Base-by-base conservation (phyloP, 192 early-diverging fungal species). In the Lobosporangium transversale region DNA sequence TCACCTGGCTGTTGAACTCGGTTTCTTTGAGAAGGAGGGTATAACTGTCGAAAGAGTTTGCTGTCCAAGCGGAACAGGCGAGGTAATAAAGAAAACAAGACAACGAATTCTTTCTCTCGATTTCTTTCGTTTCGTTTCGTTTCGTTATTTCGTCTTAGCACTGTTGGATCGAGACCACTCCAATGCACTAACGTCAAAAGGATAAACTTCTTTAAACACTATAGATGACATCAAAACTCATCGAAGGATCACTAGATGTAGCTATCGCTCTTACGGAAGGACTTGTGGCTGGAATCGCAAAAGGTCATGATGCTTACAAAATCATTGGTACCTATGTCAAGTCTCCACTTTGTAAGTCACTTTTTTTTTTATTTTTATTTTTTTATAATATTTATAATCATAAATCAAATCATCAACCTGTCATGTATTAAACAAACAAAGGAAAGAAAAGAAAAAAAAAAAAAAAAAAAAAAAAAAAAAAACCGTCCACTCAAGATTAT, bases 191-290 rank as follows among this genome's bases (percentile, higher is more conserved):
- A n/a, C n/a, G n/a, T n/a, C n/a, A n/a, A n/a, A n/a, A n/a, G n/a
- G n/a, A n/a, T n/a, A n/a, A n/a, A n/a, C n/a, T n/a, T n/a, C n/a
- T n/a, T n/a, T n/a, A n/a, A n/a, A n/a, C n/a, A n/a, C n/a, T 79
- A 21, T 66, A 86, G 87, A 81, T 86, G 84, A 80, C 85, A 35
- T 58, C 76, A 23, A 86, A 86, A 64, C 58, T 97, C 32, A 79
- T 83, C 44, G 81, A 83, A 14, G 90, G 87, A 35, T 83, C 89
- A 23, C 45, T 96, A 30, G 92, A 97, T 78, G 67, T 94, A 21
- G 93, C 92, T 31, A 91, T 97, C 51, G 93, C 93, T 24, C 86
- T 97, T 42, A 97, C 94, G 0, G 95, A 97, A 70, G 95, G 95
- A 1, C 68, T 93, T 3, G 82, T 91, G 42, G 87, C 90, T 17